Conservation (phyloP, 129 eudicot species). For the Gnaphalium uliginosum region DNA sequence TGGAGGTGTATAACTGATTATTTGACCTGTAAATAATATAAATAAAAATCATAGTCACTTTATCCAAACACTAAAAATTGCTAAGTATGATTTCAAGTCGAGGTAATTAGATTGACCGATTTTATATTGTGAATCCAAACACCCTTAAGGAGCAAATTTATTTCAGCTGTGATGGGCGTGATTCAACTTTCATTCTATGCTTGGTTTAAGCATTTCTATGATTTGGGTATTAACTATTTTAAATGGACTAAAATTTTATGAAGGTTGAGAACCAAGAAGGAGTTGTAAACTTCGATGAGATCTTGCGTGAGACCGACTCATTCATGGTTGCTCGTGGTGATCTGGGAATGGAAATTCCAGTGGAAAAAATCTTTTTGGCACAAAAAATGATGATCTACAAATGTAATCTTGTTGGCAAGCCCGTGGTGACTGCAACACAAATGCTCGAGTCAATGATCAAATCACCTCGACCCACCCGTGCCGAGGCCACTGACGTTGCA, state of each 20-base stretch:
- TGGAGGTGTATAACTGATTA: too few relatives aligned
- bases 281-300: conserved; percentile 79
- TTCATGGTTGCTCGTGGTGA: conserved; percentile 94
- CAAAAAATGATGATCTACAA: conserved; percentile 93
- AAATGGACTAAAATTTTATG: conserved; percentile 7
- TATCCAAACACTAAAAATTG: too few relatives aligned
- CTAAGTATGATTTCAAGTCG: too few relatives aligned
- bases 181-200: too few relatives aligned
- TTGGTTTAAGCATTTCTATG: not conserved
- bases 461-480: conserved; percentile 84
- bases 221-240: not conserved
- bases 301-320: conserved; percentile 75
- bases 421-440: conserved; percentile 83
- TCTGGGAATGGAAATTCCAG: conserved; percentile 89
- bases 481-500: conserved; percentile 83
- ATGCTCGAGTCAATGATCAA: conserved; percentile 92
- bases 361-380: conserved; percentile 79
- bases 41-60: too few relatives aligned
- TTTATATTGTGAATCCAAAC: too few relatives aligned
- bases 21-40: too few relatives aligned
- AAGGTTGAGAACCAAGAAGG: conserved; percentile 93
- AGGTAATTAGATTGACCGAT: too few relatives aligned
- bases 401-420: conserved; percentile 77
- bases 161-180: not conserved
- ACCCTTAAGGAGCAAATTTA: not conserved